Evolutionary conservation across 208 protist species (phyloP), one percentile per base, ranked within the genome.

Genomic region (Leishmania tropica): DNA sequence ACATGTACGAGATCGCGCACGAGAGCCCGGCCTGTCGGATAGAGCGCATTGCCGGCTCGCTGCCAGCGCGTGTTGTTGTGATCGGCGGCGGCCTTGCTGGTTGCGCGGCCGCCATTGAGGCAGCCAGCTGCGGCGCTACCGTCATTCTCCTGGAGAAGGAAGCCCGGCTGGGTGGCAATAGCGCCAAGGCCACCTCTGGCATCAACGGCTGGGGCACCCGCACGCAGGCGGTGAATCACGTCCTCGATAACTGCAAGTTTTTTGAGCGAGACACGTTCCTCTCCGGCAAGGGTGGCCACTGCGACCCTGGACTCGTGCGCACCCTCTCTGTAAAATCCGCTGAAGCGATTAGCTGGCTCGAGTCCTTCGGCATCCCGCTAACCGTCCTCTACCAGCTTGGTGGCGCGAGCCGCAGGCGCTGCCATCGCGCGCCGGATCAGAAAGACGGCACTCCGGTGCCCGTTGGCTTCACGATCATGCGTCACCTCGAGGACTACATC

Each of bases 181-280:
- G 96, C 56, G 97, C 95, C 60, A 99, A 99, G 90, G 98, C 98
- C 10, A 98, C 95, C 10, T 99, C 96, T 35, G 98, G 98, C 84
- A 99, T 99, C 80, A 99, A 99, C 83, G 97, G 84, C 37, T 95
- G 93, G 87, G 87, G 88, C 48, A 98, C 98, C 15, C 87, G 87
- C 54, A 90, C 95, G 40, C 97, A 99, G 90, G 89, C 87, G 93
- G 85, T 89, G 42, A 79, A 91, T 83, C 67, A 86, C 65, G 75
- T 97, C 76, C 83, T 88, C 56, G 94, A 97, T 81, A 85, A 74
- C 72, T 86, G 88, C 71, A 91, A 90, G 80, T 93, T 88, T 85
- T 98, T 96, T 81, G 89, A 96, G 86, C 89, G 90, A 70, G 95
- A 98, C 83, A 97, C 95, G 17, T 88, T 90, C 79, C 76, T 56